Evolutionary conservation across 495 filamentous ascomycete species (phyloP).

Genomic region (Podospora anserina): DNA sequence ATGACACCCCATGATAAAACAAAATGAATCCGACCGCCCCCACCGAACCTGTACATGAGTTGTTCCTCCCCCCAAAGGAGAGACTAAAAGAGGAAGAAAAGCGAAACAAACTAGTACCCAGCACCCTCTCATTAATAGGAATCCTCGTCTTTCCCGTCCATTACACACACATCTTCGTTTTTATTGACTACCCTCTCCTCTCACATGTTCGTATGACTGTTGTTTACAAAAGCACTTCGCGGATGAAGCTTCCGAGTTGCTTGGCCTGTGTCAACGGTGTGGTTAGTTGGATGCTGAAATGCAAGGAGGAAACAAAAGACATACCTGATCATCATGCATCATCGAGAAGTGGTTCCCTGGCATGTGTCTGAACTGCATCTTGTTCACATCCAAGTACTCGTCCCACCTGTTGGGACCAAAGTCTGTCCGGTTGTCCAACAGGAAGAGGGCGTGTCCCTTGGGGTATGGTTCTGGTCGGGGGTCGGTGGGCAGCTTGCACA

Average conservation of each 20-base stretch:
- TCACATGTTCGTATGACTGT: background rate
- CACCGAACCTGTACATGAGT: too few relatives aligned
- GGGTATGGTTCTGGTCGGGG: constrained; percentile 66
- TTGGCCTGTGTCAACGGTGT: constrained; percentile 32
- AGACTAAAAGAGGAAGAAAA: background rate
- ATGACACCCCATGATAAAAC: background rate
- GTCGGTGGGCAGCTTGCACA: constrained; percentile 67
- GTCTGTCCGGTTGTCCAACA: constrained; percentile 73
- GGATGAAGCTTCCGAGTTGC: constrained; percentile 39
- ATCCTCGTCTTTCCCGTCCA: background rate
- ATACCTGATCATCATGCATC: constrained; percentile 60
- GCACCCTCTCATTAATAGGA: background rate
- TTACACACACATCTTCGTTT: background rate
- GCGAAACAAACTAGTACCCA: background rate
- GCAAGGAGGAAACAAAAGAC: constrained; percentile 20
- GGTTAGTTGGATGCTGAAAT: background rate
- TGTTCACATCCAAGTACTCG: constrained; percentile 62
- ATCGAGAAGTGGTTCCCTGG: constrained; percentile 69
- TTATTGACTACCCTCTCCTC: background rate
- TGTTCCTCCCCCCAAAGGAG: too few relatives aligned
- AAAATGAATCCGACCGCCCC: background rate
- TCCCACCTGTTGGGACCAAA: constrained; percentile 81
- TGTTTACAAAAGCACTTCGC: constrained; percentile 30
- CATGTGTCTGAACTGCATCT: constrained; percentile 61
- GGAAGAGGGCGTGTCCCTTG: constrained; percentile 72